Base-by-base conservation (phyloP, 2,329 filamentous ascomycete genomes). In the Monascus ruber region DNA sequence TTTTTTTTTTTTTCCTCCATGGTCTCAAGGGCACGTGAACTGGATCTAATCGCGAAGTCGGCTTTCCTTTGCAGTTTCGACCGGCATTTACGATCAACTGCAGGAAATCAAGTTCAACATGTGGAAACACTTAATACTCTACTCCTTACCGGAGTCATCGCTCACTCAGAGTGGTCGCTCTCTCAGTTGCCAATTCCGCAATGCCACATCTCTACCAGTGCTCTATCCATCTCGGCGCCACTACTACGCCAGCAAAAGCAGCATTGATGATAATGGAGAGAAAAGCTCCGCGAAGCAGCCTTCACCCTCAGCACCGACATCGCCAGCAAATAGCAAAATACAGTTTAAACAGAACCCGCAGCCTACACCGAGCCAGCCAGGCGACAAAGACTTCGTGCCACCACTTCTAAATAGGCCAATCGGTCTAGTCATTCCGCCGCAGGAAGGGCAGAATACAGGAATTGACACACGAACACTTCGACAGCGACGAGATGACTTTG, bases 361-460 rank as follows among this genome's bases (percentile, higher is more conserved):
- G 28, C 44, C 46, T 7, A 45, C 48, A 29, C 33, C 41, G 2
- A 40, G 48, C 24, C 43, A 58, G 33, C 50, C 55, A 5, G 56
- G 55, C 33, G 60, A 62, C 34, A 50, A 59, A 44, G 64, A 70
- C 36, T 73, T 74, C 54, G 62, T 65, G 5, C 74, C 73, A 5
- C 67, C 70, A 36, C 67, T 68, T 1, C 68, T 81, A 39, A 67
- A 69, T 31, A 78, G 85, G 31, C 89, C 91, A 9, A 89, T 98
- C 49, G 91, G 91, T 45, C 77, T 94, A 63, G 70, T 72, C 7
- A 65, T 76, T 31, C 83, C 87, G 2, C 91, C 91, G 0, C 65
- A 71, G 42, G 65, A 76, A 8, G 86, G 86, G 43, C 80, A 96
- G 60, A 95, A 96, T 64, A 81, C 79, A 1, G 87, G 87, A 38